phyloP scores from a whole-genome alignment of 768 basidiomycete species.

The Boletus edulis region DNA sequence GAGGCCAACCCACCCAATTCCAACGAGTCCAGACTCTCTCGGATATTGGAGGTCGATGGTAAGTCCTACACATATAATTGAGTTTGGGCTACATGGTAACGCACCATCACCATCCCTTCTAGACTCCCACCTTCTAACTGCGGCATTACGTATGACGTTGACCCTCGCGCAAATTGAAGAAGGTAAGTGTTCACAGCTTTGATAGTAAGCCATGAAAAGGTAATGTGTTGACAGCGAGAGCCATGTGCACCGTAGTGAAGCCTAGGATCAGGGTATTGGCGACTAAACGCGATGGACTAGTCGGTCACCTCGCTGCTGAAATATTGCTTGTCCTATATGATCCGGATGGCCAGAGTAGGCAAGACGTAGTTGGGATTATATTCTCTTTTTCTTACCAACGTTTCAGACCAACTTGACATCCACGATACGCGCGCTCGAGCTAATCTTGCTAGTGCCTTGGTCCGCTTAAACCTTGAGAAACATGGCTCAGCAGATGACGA shows the following conservation, averaged over 20 bases:
- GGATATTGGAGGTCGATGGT: slow-evolving; percentile 17
- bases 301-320: slow-evolving; percentile 22
- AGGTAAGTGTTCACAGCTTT: slow-evolving; percentile 2
- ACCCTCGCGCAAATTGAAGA: slow-evolving; percentile 15
- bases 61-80: not conserved
- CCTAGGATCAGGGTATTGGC: slow-evolving; percentile 14
- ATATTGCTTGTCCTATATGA: slow-evolving; percentile 11
- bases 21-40: slow-evolving; percentile 7
- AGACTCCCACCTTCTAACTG: slow-evolving; percentile 11
- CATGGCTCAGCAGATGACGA: not conserved
- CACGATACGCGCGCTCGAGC: not conserved
- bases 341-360: not conserved
- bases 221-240: not conserved
- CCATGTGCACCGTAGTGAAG: not conserved
- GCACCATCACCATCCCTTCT: not conserved
- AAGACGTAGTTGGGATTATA: not conserved
- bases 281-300: not conserved
- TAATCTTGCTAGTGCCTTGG: not conserved
- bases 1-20: not conserved
- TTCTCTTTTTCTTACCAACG: not conserved
- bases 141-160: slow-evolving; percentile 19
- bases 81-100: too few species aligned
- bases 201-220: too few species aligned
- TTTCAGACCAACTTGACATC: not conserved
- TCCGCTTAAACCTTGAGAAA: not conserved